These are phyloP conservation scores for Beauveria australis DNA, from an alignment of 2,329 filamentous ascomycete genomes.

Conservation along the genomic window DNA sequence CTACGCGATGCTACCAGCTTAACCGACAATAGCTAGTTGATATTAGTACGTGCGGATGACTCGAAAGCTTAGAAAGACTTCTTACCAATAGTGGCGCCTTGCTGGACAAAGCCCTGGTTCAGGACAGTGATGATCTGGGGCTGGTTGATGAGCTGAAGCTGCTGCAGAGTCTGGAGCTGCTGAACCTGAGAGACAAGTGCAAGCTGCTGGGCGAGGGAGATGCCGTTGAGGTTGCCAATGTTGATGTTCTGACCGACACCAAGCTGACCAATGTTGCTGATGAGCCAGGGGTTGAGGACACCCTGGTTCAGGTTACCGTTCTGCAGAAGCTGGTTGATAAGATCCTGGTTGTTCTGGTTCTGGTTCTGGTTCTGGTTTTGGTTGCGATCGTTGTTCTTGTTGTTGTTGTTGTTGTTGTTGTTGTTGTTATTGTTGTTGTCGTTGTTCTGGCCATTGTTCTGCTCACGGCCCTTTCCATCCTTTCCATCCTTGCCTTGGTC, in stretches of 20 bases:
- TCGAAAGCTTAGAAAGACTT: not conserved
- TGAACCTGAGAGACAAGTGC: constrained; percentile 20
- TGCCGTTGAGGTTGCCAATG: constrained; percentile 19
- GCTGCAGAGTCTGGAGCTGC: constrained; percentile 19
- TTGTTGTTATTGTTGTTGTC: not conserved
- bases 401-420: not conserved
- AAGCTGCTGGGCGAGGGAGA: constrained; percentile 21
- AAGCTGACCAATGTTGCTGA: constrained; percentile 21
- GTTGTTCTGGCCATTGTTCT: not conserved
- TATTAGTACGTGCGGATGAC: not conserved
- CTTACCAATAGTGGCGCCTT: constrained; percentile 16
- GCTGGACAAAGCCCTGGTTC: constrained; percentile 17
- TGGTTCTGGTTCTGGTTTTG: constrained; percentile 10
- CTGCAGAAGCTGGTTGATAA: constrained; percentile 12
- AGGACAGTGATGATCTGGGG: constrained; percentile 18
- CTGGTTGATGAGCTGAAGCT: constrained; percentile 17
- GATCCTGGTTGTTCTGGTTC: constrained; percentile 17
- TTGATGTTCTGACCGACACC: constrained; percentile 20
- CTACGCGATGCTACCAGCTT: not conserved
- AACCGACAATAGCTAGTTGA: not conserved
- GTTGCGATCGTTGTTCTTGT: constrained; percentile 5
- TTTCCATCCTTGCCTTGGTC: not conserved
- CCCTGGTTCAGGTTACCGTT: constrained; percentile 13
- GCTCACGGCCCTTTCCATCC: not conserved
- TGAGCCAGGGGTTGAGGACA: constrained; percentile 15